Percentiles rank a stretch among this genome's conserved stretches.
Evolutionary conservation across 2,329 filamentous ascomycete species (phyloP).

Genomic region (Penicillium sp.): DNA sequence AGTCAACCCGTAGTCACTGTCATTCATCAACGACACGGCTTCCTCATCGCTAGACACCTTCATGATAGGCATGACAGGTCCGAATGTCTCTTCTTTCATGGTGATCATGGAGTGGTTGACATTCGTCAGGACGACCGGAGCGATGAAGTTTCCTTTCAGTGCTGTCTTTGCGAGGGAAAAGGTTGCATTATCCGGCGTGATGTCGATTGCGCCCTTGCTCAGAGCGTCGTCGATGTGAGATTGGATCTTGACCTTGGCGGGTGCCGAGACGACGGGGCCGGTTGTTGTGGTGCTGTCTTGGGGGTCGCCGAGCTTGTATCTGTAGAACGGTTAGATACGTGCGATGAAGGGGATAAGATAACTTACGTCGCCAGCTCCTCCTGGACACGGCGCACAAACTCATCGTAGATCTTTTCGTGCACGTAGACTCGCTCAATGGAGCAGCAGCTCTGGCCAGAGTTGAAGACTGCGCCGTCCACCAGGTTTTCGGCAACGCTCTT

Average conservation of each 20-base stretch:
- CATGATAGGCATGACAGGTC: slow-evolving; percentile 84
- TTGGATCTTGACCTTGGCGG: slow-evolving; percentile 70
- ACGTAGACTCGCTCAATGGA: slow-evolving; percentile 87
- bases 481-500: slow-evolving; percentile 87
- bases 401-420: slow-evolving; percentile 74
- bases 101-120: slow-evolving; percentile 79
- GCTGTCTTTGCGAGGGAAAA: slow-evolving; percentile 65
- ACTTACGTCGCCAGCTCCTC: slow-evolving; percentile 65
- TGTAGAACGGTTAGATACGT: slow-evolving; percentile 1
- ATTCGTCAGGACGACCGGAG: slow-evolving; percentile 73
- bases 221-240: slow-evolving; percentile 78
- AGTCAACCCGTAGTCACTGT: slow-evolving; percentile 86
- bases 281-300: slow-evolving; percentile 71
- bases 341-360: neutral
- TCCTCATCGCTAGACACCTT: slow-evolving; percentile 76
- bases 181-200: slow-evolving; percentile 72
- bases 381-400: slow-evolving; percentile 75
- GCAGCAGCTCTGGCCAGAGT: slow-evolving; percentile 93
- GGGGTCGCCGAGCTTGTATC: slow-evolving; percentile 64
- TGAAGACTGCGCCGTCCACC: slow-evolving; percentile 87
- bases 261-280: slow-evolving; percentile 79
- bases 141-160: slow-evolving; percentile 75
- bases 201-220: slow-evolving; percentile 74
- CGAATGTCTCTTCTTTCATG: slow-evolving; percentile 92
- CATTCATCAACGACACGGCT: slow-evolving; percentile 81